phyloP scores from a whole-genome alignment of 2,329 filamentous ascomycete species.

The Oidium heveae region DNA sequence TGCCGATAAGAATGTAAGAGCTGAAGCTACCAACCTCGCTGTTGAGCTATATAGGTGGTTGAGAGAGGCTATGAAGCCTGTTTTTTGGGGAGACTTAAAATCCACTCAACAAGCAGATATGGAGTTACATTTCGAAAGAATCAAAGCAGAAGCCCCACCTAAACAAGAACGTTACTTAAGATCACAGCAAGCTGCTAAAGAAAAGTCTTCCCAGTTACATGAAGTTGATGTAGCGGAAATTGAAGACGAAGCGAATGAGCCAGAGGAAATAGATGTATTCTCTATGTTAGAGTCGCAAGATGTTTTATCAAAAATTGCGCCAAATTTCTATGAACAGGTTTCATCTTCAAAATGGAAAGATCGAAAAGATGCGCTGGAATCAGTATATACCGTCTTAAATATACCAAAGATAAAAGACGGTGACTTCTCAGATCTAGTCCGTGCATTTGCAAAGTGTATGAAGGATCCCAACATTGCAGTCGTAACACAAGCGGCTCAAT shows the following conservation, averaged over 20 bases:
- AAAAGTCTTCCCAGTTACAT: slow-evolving; percentile 35
- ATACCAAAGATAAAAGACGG: slow-evolving; percentile 81
- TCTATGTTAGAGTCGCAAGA: slow-evolving; percentile 73
- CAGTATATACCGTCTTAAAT: slow-evolving; percentile 48
- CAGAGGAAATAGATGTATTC: slow-evolving; percentile 52
- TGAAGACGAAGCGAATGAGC: slow-evolving; percentile 27
- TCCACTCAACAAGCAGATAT: slow-evolving; percentile 85
- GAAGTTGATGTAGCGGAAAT: slow-evolving; percentile 31
- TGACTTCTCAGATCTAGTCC: slow-evolving; percentile 62
- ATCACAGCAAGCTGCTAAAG: slow-evolving; percentile 67
- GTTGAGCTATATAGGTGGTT: slow-evolving; percentile 95
- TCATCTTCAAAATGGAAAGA: slow-evolving; percentile 96
- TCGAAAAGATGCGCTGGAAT: slow-evolving; percentile 79
- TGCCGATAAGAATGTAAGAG: slow-evolving; percentile 92
- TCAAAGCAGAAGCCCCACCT: slow-evolving; percentile 64
- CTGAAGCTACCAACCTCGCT: slow-evolving; percentile 72
- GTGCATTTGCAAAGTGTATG: slow-evolving; percentile 82
- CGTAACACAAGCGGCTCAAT: slow-evolving; percentile 78
- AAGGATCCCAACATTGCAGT: slow-evolving; percentile 96
- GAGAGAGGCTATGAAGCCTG: slow-evolving; percentile 89
- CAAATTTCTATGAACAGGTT: slow-evolving; percentile 59
- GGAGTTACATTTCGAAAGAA: slow-evolving; percentile 78
- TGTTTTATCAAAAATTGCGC: slow-evolving; percentile 55
- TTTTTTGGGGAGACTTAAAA: slow-evolving; percentile 92
- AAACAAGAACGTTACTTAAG: slow-evolving; percentile 78